Evolutionary conservation across 1,139 yeast genomes (phyloP), one percentile per base, ranked within the genome.

Genomic region (Debaryomycetaceae sp.): DNA sequence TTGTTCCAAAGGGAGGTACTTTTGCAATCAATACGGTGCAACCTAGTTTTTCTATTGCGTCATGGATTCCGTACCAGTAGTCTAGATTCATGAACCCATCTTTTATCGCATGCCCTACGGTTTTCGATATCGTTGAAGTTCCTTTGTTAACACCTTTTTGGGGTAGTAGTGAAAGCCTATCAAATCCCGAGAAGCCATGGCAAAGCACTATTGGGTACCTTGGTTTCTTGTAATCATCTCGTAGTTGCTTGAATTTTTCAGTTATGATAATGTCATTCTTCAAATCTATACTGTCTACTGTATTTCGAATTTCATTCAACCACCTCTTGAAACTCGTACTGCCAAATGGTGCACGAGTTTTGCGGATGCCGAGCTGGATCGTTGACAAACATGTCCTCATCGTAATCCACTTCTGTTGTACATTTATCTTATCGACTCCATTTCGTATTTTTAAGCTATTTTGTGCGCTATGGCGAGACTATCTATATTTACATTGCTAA

Each of bases 101-200:
- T 7, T 47, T 46, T 1, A 54, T 45, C n/a, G 51, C 47, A 14
- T 49, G 43, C 41, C 53, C 52, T 13, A 58, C 51, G 20, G 54
- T 50, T 24, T 41, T 42, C 33, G 22, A 38, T n/a, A 37, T 6
- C 6, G 42, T 42, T 7, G 37, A 33, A 8, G 24, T 20, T 13
- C n/a, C 20, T 20, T 14, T 29, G n/a, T 39, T 47, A 22, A 45
- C 41, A 29, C 47, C 53, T 8, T 60, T 59, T 38, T 50, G 47
- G 2, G 82, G 85, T n/a, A 78, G 54, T 6, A 81, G 63, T 22
- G 78, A 60, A 44, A 84, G 59, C 48, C 72, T 74, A 55, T 87
- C 95, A 53, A 87, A 88, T 0, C 96, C 96, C 0, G 88, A 80
- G 36, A 88, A 73, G 0, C 96, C 96, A 66, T 88, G 96, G 54